phyloP scores from a whole-genome alignment of 129 eudicot genomes.

The Tanacetum coccineum region DNA sequence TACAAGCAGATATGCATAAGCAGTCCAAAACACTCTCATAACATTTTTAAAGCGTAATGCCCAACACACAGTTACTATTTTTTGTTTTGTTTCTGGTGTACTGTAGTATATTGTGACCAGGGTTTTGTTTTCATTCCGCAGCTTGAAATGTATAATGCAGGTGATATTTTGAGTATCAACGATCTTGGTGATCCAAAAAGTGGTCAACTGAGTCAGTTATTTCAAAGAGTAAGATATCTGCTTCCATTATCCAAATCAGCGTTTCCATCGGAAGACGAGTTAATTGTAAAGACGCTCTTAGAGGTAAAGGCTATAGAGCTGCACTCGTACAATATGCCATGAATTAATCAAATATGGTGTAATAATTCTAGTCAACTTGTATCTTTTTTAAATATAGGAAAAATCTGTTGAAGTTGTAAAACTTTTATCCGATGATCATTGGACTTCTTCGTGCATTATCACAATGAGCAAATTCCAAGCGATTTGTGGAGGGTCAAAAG shows the following conservation, averaged over 20 bases:
- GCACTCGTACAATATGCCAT: background rate
- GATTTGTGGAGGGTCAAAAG: constrained; percentile 53
- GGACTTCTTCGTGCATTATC: constrained; percentile 75
- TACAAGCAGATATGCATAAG: too few relatives aligned
- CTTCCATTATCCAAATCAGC: constrained; percentile 32
- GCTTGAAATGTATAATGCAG: constrained; percentile 77
- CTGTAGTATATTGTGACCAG: background rate
- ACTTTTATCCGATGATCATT: constrained; percentile 50
- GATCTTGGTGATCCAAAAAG: constrained; percentile 49
- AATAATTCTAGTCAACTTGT: background rate
- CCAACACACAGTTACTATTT: too few relatives aligned
- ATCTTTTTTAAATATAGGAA: constrained; percentile 36
- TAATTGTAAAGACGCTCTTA: constrained; percentile 39
- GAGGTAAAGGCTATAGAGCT: constrained; percentile 34
- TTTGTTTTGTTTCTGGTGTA: background rate
- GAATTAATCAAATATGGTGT: background rate
- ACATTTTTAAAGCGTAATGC: background rate
- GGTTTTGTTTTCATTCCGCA: constrained; percentile 21
- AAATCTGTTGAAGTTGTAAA: constrained; percentile 48
- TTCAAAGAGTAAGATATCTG: constrained; percentile 42
- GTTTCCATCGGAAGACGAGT: constrained; percentile 41
- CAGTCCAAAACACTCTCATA: background rate
- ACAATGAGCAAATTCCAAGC: constrained; percentile 61
- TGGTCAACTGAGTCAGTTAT: constrained; percentile 42
- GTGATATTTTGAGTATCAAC: constrained; percentile 38